These are phyloP conservation scores for Saturnispora saitoi DNA, from an alignment of 805 yeast species.

Conservation along the genomic window DNA sequence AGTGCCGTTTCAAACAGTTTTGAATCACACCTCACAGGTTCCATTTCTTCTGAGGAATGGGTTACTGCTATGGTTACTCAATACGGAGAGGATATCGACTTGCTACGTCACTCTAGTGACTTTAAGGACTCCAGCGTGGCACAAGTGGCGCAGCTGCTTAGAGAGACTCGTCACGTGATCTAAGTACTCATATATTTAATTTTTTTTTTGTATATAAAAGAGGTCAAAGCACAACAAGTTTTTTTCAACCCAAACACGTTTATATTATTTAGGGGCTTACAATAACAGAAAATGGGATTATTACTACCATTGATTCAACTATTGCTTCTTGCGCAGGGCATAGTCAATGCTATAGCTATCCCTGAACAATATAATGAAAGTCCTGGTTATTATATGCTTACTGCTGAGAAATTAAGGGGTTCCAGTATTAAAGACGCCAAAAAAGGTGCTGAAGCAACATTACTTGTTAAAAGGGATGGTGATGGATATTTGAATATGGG, in stretches of 20 bases:
- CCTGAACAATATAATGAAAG: not conserved
- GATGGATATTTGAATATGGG: slow-evolving; percentile 26
- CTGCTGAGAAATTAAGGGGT: slow-evolving; percentile 16
- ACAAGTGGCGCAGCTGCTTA: slow-evolving; percentile 11
- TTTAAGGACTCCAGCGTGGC: slow-evolving; percentile 33
- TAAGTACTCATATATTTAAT: not conserved
- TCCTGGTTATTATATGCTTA: slow-evolving; percentile 15
- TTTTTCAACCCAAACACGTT: not conserved
- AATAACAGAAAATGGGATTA: not conserved
- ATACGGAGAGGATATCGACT: slow-evolving; percentile 55
- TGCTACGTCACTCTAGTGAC: slow-evolving; percentile 54
- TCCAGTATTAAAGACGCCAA: slow-evolving; percentile 4
- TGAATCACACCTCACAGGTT: not conserved
- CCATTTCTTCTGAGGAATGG: slow-evolving; percentile 9
- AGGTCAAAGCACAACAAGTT: not conserved
- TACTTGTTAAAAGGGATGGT: slow-evolving; percentile 20
- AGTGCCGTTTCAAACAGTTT: not conserved
- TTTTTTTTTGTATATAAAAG: not conserved
- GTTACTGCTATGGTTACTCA: slow-evolving; percentile 38
- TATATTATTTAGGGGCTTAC: too few species aligned
- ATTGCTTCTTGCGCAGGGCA: not conserved
- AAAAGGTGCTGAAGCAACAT: slow-evolving; percentile 13
- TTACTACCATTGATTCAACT: not conserved
- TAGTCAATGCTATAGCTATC: not conserved
- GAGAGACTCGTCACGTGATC: slow-evolving; percentile 6